Conservation (phyloP, 2,329 filamentous ascomycete species). For the Cladosporium sp. region DNA sequence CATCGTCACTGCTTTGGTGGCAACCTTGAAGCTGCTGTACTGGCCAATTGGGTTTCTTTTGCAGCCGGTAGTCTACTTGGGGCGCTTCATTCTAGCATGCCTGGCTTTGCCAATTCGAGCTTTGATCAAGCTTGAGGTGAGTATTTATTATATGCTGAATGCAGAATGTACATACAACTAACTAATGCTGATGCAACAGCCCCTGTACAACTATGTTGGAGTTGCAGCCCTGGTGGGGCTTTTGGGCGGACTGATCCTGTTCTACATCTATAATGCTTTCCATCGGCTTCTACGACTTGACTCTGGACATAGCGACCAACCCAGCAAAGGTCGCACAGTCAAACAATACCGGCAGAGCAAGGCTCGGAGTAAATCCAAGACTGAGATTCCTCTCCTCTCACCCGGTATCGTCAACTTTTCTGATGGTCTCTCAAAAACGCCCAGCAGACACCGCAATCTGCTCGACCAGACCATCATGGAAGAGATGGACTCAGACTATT, state of each 20-base stretch:
- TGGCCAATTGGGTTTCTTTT: conserved; percentile 43
- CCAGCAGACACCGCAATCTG: conserved; percentile 45
- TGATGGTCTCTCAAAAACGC: conserved; percentile 23
- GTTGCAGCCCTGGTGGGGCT: conserved; percentile 65
- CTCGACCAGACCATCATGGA: conserved; percentile 66
- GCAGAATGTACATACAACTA: neutral
- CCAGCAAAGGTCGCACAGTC: conserved; percentile 19
- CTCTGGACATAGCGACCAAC: conserved; percentile 12
- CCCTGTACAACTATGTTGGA: conserved; percentile 55
- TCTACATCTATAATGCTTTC: conserved; percentile 49
- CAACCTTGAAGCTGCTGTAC: conserved; percentile 45
- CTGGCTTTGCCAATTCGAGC: conserved; percentile 47
- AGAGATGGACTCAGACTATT: conserved; percentile 58
- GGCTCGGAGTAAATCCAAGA: conserved; percentile 21
- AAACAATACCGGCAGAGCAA: conserved; percentile 32
- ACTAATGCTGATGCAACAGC: conserved; percentile 30
- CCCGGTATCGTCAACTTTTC: conserved; percentile 23
- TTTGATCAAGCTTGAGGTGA: conserved; percentile 53
- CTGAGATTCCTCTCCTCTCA: conserved; percentile 18
- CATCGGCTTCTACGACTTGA: conserved; percentile 21
- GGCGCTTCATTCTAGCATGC: conserved; percentile 36
- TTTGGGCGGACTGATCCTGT: conserved; percentile 55
- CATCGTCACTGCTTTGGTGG: conserved; percentile 34
- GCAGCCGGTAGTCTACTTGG: conserved; percentile 48
- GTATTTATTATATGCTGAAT: conserved; percentile 10